phyloP scores from a whole-genome alignment of 176 grass and related monocot species.

The Areca catechu region DNA sequence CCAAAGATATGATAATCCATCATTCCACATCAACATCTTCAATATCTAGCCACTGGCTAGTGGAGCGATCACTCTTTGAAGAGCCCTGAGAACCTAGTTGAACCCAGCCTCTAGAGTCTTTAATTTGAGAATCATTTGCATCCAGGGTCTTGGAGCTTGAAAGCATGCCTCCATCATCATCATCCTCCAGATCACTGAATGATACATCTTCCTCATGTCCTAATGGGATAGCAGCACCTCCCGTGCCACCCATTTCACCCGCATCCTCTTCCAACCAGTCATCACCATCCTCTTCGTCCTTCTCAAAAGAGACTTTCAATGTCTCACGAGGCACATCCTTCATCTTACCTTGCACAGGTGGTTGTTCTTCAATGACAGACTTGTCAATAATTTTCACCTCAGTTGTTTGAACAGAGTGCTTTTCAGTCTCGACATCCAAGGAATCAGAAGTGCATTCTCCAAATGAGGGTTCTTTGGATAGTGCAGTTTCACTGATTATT shows the following conservation, averaged over 20 bases:
- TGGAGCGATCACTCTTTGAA: slow-evolving; percentile 19
- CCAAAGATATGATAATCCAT: neutral
- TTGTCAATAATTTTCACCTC: slow-evolving; percentile 61
- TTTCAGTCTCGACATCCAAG: slow-evolving; percentile 27
- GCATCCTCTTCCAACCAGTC: slow-evolving; percentile 44
- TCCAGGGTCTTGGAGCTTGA: neutral
- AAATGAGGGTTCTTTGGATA: slow-evolving; percentile 4
- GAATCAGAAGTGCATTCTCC: slow-evolving; percentile 32
- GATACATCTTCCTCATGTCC: slow-evolving; percentile 57
- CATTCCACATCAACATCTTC: slow-evolving; percentile 18
- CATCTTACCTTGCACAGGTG: slow-evolving; percentile 12
- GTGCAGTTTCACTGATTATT: neutral
- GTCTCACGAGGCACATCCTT: neutral
- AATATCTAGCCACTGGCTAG: slow-evolving; percentile 20
- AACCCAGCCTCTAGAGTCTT: slow-evolving; percentile 25
- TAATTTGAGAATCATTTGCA: slow-evolving; percentile 12
- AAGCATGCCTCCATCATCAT: slow-evolving; percentile 12
- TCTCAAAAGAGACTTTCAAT: neutral
- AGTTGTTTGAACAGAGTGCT: slow-evolving; percentile 20
- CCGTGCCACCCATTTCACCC: slow-evolving; percentile 12
- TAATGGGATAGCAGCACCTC: slow-evolving; percentile 14
- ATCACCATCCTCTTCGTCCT: slow-evolving; percentile 32
- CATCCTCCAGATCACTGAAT: slow-evolving; percentile 63
- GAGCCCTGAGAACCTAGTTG: slow-evolving; percentile 13
- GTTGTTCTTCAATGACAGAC: slow-evolving; percentile 51